Base-by-base conservation (phyloP, 179 eudicot species). In the Drosera spatulata region DNA sequence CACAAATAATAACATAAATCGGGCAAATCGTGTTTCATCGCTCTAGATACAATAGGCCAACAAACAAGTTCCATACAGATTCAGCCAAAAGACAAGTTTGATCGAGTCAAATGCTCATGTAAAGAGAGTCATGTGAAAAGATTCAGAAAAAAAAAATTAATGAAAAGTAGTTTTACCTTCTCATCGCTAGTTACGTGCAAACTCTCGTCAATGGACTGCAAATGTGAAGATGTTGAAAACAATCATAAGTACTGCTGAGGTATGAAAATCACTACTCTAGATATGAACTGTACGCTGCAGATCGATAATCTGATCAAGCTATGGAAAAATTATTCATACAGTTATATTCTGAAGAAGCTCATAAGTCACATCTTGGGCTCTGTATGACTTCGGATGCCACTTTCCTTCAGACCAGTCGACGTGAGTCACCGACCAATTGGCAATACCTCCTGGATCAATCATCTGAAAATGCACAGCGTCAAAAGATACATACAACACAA, bases 371-470 rank as follows among this genome's bases (percentile, higher is more conserved):
- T 94, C 99, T 55, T 55, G 70, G 39, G 83, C 79, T 62, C 68
- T 67, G 66, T 81, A 94, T 43, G 99, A 82, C 72, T 76, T 86
- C 22, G 99, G 99, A 78, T 90, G 97, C 97, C 99, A 94, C 78
- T 90, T 94, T 69, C 88, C 85, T 75, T 94, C 99, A n/a, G 99
- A 90, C 97, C 99, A 94, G 65, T 90, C 99, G 60, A 90, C 97
- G 67, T 83, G 84, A 7, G 99, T 94, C 62, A 90, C 86, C 11
- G 99, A 90, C 97, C 97, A 87, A 69, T 94, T 87, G 14, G 96
- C 80, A 67, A 94, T 80, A 56, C 99, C 97, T 39, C 50, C 66
- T 48, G 97, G 99, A 81, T 94, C 97, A 66, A 83, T 77, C 95
- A 94, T 86, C 99, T 94, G 73, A 60, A 65, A 44, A 53, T 6